Conservation (phyloP, 148 eudicot genomes). For the Rhododendron williamsianum region DNA sequence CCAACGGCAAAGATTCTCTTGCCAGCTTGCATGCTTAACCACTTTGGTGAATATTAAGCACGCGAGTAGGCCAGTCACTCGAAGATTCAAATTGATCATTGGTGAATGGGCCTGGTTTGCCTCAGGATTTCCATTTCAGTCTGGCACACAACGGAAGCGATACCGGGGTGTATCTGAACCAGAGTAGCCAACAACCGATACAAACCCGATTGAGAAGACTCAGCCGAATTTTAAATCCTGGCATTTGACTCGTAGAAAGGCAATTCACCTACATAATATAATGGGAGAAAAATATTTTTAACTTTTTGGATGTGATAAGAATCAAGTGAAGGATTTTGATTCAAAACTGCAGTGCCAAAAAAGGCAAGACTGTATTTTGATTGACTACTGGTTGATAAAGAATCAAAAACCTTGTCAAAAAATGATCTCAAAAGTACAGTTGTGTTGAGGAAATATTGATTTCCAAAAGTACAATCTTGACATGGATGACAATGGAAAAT, state of each 20-base stretch:
- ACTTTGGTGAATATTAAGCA: not conserved
- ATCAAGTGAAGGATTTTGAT: not conserved
- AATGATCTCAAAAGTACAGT: not conserved
- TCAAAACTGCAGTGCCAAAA: not conserved
- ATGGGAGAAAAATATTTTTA: not conserved
- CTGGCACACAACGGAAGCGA: not conserved
- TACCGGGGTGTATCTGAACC: not conserved
- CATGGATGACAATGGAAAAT: not conserved
- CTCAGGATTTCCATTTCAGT: not conserved
- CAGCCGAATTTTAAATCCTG: not conserved
- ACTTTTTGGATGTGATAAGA: not conserved
- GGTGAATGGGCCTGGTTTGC: not conserved
- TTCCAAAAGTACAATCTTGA: not conserved
- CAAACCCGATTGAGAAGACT: not conserved
- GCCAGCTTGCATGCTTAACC: not conserved
- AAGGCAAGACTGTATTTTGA: not conserved
- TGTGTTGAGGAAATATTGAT: not conserved
- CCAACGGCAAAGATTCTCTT: not conserved
- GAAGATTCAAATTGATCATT: not conserved
- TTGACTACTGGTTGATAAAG: not conserved
- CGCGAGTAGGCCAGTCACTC: not conserved
- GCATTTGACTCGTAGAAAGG: not conserved
- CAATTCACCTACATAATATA: not conserved
- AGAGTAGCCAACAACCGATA: not conserved
- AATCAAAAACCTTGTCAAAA: not conserved